Base-by-base conservation (phyloP, 2,329 filamentous ascomycete species). In the Talaromyces sp. region DNA sequence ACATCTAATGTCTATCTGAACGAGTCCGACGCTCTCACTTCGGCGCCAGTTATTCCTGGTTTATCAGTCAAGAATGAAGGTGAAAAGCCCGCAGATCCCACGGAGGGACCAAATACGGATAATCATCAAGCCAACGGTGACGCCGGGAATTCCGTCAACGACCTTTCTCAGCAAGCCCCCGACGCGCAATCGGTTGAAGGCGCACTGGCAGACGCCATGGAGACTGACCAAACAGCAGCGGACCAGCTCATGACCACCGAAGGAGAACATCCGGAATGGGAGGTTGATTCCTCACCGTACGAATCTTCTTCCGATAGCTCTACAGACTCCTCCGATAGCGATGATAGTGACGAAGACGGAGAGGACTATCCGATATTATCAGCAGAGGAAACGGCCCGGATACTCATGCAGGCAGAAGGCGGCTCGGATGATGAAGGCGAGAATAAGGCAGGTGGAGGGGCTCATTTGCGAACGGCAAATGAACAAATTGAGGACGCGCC, bases 401-500 rank as follows among this genome's bases (percentile, higher is more conserved):
- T 96, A 58, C 82, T 98, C 24, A 96, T 98, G 92, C 86, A 89
- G 68, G 90, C 87, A 50, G 93, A 94, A 68, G 88, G 84, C 37
- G 91, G 88, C 1, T 93, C 90, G 1, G 93, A 95, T 63, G 90
- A 93, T 62, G 92, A 93, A 70, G 87, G 85, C 13, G 85, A 86
- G 16, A 81, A 81, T 27, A 84, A 83, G 60, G 74, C 76, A 35
- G 77, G 79, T 71, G 70, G 74, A 22, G 79, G 76, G 37, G 75
- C 79, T 1, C 85, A 86, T 52, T 79, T 96, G 52, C 87, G 90
- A 66, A 97, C 93, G 0, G 89, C 92, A 74, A 97, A 98, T 75
- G 95, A 99, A 76, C 69, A 80, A 16, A 74, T 80, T 0, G 88
- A 91, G 64, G 86, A 88, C 61, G 77, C 84, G 16, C 79, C 89